phyloP scores from a whole-genome alignment of 306 rosid genomes.

The Rosa chinensis region DNA sequence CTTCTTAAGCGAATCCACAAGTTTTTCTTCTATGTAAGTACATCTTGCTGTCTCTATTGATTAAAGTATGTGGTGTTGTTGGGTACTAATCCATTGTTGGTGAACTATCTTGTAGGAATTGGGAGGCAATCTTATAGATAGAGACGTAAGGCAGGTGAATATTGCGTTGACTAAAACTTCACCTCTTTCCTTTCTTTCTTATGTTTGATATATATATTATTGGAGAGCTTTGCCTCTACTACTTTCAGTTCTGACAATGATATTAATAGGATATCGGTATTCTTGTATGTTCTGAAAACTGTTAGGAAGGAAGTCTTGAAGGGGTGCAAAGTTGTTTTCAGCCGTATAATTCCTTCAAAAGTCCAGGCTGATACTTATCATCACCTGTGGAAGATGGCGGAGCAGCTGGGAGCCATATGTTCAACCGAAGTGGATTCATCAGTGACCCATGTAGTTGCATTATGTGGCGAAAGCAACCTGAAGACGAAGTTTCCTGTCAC shows the following conservation, averaged over 20 bases:
- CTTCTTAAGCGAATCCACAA: constrained; percentile 68
- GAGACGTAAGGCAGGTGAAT: constrained; percentile 86
- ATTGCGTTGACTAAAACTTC: not conserved
- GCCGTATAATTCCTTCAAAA: constrained; percentile 48
- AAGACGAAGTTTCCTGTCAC: constrained; percentile 49
- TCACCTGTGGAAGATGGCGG: constrained; percentile 69
- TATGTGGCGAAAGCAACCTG: constrained; percentile 74
- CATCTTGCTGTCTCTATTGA: constrained; percentile 11
- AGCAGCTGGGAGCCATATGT: constrained; percentile 84
- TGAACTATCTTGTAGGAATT: constrained; percentile 53
- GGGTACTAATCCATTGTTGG: constrained; percentile 32
- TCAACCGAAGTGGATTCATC: constrained; percentile 49
- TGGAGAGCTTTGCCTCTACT: not conserved
- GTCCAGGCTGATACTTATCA: constrained; percentile 47
- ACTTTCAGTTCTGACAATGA: not conserved
- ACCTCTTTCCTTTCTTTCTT: not conserved
- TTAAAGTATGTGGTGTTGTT: constrained; percentile 6
- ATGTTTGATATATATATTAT: not conserved
- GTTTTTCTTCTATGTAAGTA: constrained; percentile 67
- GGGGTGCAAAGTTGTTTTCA: constrained; percentile 66
- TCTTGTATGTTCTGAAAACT: constrained; percentile 53
- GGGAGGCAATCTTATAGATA: constrained; percentile 38
- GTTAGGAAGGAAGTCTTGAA: constrained; percentile 47
- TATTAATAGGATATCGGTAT: not conserved
- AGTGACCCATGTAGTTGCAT: constrained; percentile 75